A percentile compares a stretch with the other conserved stretches of the same genome.
Evolutionary conservation across 441 rosid genomes (phyloP).

Genomic region (Breynia disticha): DNA sequence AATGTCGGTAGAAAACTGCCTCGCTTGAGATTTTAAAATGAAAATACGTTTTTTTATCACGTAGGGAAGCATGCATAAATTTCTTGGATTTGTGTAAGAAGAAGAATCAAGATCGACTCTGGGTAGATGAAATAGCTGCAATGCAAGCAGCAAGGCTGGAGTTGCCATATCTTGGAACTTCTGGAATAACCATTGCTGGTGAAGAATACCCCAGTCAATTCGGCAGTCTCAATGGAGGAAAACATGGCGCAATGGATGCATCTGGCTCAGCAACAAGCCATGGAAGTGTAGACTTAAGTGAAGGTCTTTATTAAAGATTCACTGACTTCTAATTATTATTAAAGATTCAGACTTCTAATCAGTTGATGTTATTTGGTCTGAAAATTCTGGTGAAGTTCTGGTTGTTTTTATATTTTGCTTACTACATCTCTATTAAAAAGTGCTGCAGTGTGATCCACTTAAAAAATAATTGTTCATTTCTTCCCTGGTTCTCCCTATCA

Average conservation of each 20-base stretch:
- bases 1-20: neutral
- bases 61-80: constrained; percentile 85
- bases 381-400: no score
- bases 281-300: constrained; percentile 53
- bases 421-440: no score
- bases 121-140: constrained; percentile 92
- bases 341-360: neutral
- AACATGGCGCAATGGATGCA: constrained; percentile 41
- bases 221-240: constrained; percentile 21
- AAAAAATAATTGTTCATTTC: no score
- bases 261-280: constrained; percentile 31
- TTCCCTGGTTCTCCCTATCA: no score
- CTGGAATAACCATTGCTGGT: constrained; percentile 69
- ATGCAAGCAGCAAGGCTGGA: constrained; percentile 86
- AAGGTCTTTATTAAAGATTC: constrained; percentile 28
- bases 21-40: neutral
- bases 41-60: constrained; percentile 3
- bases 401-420: no score
- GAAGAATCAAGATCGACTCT: constrained; percentile 84
- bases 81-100: constrained; percentile 83
- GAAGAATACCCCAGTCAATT: constrained; percentile 47
- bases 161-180: constrained; percentile 58
- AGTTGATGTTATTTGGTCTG: no score
- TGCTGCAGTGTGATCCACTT: no score
- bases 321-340: neutral